These are phyloP conservation scores for Coprinopsis strossmayeri DNA, from an alignment of 768 basidiomycete genomes.

Conservation along the genomic window DNA sequence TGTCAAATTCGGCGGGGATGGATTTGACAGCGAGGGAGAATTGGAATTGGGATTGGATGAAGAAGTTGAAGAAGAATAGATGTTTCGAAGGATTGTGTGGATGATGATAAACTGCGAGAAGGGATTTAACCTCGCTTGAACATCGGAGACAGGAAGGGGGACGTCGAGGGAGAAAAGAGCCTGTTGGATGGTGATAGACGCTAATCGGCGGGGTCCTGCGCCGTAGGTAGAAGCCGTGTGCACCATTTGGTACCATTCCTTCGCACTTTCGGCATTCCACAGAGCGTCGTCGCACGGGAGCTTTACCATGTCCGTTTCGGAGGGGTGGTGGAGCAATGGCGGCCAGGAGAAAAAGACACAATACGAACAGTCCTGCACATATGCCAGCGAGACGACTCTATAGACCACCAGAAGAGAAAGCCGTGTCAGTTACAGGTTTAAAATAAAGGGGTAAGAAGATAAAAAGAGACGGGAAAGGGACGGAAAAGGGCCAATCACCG, in stretches of 20 bases:
- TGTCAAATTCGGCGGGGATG: no score
- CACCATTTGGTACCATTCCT: conserved; percentile 43
- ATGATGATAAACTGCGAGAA: conserved; percentile 41
- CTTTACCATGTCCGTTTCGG: conserved; percentile 42
- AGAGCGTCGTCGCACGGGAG: conserved; percentile 53
- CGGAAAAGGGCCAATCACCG: no score
- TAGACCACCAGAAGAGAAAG: conserved; percentile 8
- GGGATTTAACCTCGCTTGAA: conserved; percentile 27
- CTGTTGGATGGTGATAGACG: conserved; percentile 31
- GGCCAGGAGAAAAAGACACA: conserved; percentile 46
- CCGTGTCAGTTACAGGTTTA: no score
- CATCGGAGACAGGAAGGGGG: conserved; percentile 20
- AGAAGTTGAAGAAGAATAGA: conserved; percentile 17
- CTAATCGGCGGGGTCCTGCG: conserved; percentile 24
- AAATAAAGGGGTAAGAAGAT: no score
- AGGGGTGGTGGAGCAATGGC: conserved; percentile 38
- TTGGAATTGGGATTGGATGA: no score
- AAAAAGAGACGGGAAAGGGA: no score
- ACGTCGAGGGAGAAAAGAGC: conserved; percentile 29
- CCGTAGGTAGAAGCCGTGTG: conserved; percentile 36
- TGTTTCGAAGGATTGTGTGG: conserved; percentile 37
- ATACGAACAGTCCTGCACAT: conserved; percentile 51
- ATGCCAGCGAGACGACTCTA: conserved; percentile 43
- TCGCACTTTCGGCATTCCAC: conserved; percentile 41
- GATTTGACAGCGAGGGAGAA: no score